A percentile compares a stretch with the other conserved stretches of the same genome.
Evolutionary conservation across 257 asterid species (phyloP).

Genomic region (Plectranthus barbatus): DNA sequence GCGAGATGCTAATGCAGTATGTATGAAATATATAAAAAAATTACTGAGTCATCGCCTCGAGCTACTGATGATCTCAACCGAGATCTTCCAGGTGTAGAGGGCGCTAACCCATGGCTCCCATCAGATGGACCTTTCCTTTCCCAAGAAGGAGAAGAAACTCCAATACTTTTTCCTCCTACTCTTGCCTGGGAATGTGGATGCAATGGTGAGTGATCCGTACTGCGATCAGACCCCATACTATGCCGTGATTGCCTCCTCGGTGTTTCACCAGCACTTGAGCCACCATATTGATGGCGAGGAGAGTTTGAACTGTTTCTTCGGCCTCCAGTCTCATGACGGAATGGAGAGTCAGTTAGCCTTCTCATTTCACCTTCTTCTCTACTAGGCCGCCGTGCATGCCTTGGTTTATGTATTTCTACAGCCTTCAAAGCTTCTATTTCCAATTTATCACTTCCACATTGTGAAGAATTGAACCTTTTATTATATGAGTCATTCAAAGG

Average conservation of each 20-base stretch:
- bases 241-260: constrained; percentile 52
- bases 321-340: constrained; percentile 32
- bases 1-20: background rate
- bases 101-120: constrained; percentile 52
- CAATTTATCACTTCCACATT: constrained; percentile 23
- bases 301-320: constrained; percentile 42
- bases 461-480: constrained; percentile 19
- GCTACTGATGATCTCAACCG: constrained; percentile 74
- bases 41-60: constrained; percentile 70
- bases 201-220: constrained; percentile 62
- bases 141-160: constrained; percentile 82
- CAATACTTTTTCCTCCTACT: constrained; percentile 42
- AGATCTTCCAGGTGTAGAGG: constrained; percentile 82
- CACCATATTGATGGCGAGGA: constrained; percentile 49
- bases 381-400: constrained; percentile 38
- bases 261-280: constrained; percentile 46
- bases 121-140: constrained; percentile 61
- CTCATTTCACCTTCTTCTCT: constrained; percentile 50
- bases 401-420: constrained; percentile 27
- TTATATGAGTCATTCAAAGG: constrained; percentile 26
- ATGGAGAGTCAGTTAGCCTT: constrained; percentile 47
- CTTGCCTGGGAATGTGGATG: constrained; percentile 58
- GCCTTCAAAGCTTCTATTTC: constrained; percentile 34
- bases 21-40: background rate
- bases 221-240: constrained; percentile 54